phyloP scores from a whole-genome alignment of 202 grass and related monocot genomes.

The Hordeum pubiflorum region DNA sequence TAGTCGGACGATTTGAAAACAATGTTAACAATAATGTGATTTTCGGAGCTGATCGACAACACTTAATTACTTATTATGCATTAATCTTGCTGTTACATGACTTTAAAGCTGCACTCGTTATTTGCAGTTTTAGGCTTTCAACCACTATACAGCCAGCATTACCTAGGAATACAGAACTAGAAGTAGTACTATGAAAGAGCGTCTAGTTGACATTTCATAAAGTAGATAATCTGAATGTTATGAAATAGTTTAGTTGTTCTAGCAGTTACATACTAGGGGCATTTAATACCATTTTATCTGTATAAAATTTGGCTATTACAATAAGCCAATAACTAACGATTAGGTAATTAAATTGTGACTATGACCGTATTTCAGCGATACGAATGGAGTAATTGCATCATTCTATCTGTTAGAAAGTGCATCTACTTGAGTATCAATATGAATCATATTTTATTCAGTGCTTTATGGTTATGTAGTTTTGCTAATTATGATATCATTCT shows the following conservation, averaged over 20 bases:
- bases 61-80: background rate
- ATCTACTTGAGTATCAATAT: background rate
- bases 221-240: background rate
- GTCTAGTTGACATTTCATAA: background rate
- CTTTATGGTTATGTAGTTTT: background rate
- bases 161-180: background rate
- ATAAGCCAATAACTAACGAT: background rate
- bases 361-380: background rate
- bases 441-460: background rate
- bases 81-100: background rate
- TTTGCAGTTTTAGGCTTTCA: slow-evolving; percentile 11
- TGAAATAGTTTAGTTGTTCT: background rate
- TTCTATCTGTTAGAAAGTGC: slow-evolving; percentile 15
- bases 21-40: background rate
- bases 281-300: background rate
- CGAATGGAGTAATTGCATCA: background rate
- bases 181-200: background rate
- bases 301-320: background rate
- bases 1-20: too few species aligned
- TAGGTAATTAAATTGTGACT: background rate
- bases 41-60: background rate
- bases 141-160: background rate
- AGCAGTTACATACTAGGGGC: background rate
- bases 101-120: background rate
- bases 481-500: slow-evolving; percentile 20